Percentiles rank a stretch among this genome's conserved stretches.
Conservation (phyloP, 163 green algal genomes). For the Chloroidium sp. region DNA sequence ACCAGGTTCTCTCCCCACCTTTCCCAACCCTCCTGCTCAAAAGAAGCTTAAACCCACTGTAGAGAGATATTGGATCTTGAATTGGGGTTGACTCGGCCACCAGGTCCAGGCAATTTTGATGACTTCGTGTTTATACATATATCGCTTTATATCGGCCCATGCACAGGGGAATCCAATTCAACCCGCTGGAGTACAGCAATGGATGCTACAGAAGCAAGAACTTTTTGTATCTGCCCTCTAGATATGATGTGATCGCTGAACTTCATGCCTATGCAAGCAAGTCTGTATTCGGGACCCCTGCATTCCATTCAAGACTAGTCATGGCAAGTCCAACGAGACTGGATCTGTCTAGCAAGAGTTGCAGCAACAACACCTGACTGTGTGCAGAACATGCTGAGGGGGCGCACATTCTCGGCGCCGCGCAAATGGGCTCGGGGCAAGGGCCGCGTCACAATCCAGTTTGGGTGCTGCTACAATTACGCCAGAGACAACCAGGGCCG, state of each 20-base stretch:
- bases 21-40: too few species aligned
- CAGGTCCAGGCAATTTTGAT: too few species aligned
- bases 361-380: neutral
- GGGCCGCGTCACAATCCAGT: slow-evolving; percentile 45
- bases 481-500: slow-evolving; percentile 28
- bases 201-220: too few species aligned
- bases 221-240: neutral
- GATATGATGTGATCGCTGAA: neutral
- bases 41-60: too few species aligned
- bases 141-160: too few species aligned
- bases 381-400: slow-evolving; percentile 21
- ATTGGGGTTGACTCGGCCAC: too few species aligned
- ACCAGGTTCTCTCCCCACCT: neutral
- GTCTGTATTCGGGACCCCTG: neutral
- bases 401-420: slow-evolving; percentile 44
- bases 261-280: too few species aligned
- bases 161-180: too few species aligned
- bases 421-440: slow-evolving; percentile 48
- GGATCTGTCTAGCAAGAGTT: neutral
- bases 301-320: neutral
- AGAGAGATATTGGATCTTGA: too few species aligned
- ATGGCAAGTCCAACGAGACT: neutral
- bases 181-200: neutral
- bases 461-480: slow-evolving; percentile 65
- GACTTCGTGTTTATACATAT: too few species aligned